Conservation (phyloP, 148 eudicot species). For the Gaultheria prostrata region DNA sequence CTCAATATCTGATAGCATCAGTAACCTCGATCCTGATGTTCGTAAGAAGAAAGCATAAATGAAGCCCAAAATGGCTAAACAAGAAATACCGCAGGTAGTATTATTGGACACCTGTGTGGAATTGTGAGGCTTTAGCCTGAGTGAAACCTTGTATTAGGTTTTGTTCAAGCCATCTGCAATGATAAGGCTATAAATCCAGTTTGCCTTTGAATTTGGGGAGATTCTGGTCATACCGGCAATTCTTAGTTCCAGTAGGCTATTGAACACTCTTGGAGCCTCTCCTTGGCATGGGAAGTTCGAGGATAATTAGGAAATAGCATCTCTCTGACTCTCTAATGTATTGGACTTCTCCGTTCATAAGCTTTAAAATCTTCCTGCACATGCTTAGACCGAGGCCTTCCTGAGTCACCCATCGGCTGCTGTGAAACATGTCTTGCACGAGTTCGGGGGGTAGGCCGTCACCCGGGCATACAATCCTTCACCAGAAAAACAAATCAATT, state of each 20-base stretch:
- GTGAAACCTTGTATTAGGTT: background rate
- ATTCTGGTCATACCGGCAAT: background rate
- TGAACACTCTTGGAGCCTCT: constrained; percentile 30
- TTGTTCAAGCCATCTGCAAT: background rate
- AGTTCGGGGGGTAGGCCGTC: constrained; percentile 87
- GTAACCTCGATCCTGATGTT: background rate
- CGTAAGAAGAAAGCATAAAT: background rate
- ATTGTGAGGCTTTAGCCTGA: constrained; percentile 7
- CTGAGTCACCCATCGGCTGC: constrained; percentile 67
- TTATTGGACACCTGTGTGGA: background rate
- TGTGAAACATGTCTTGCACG: constrained; percentile 90
- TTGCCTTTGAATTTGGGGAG: background rate
- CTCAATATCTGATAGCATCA: background rate
- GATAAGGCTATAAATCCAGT: background rate
- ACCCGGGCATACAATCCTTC: constrained; percentile 82
- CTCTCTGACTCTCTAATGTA: constrained; percentile 89
- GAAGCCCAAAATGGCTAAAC: constrained; percentile 1
- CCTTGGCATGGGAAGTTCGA: constrained; percentile 59
- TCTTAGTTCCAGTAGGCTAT: constrained; percentile 15
- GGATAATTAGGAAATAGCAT: constrained; percentile 69
- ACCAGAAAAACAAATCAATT: constrained; percentile 8
- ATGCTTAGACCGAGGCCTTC: constrained; percentile 93
- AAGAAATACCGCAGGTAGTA: background rate
- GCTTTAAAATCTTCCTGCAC: constrained; percentile 77
- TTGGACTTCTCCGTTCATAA: constrained; percentile 85